These are phyloP conservation scores for Myxozyma mucilagina DNA, from an alignment of 805 yeast genomes.

Conservation along the genomic window DNA sequence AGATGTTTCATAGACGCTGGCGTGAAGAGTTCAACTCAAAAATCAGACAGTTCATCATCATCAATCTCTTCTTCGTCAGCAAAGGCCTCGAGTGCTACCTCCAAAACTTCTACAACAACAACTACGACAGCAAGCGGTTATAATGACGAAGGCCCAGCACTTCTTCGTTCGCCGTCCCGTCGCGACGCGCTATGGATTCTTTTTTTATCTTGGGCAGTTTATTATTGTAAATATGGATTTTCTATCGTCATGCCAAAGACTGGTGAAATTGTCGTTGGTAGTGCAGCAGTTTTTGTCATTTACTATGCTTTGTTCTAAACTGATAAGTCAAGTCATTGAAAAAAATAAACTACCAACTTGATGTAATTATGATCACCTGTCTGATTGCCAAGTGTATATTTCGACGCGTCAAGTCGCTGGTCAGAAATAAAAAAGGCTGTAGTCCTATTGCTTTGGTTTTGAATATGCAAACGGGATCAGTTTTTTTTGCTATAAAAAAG, in stretches of 20 bases:
- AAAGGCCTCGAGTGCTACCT: too few relatives aligned
- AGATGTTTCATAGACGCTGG: conserved; percentile 3
- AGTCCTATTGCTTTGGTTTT: too few relatives aligned
- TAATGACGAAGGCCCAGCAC: conserved; percentile 5
- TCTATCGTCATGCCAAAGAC: conserved; percentile 7
- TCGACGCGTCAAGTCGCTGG: too few relatives aligned
- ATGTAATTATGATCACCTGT: too few relatives aligned
- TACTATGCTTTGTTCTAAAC: conserved; percentile 18
- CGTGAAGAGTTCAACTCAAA: not conserved
- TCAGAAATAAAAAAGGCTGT: too few relatives aligned
- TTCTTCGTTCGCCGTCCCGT: conserved; percentile 3
- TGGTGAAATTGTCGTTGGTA: conserved; percentile 11
- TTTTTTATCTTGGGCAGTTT: conserved; percentile 19
- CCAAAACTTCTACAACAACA: too few relatives aligned
- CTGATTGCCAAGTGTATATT: too few relatives aligned
- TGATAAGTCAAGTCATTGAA: not conserved
- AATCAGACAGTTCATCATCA: not conserved
- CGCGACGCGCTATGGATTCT: conserved; percentile 20
- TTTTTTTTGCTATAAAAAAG: too few relatives aligned
- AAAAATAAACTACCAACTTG: too few relatives aligned
- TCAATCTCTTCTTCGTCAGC: not conserved
- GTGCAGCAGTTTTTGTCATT: conserved; percentile 15
- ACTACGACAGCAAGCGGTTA: not conserved
- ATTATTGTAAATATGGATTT: conserved; percentile 29
- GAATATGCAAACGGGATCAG: too few relatives aligned